A percentile compares a stretch with the other conserved stretches of the same genome.
These are phyloP conservation scores for Mycena latifolia DNA, from an alignment of 768 basidiomycete genomes.

Conservation along the genomic window DNA sequence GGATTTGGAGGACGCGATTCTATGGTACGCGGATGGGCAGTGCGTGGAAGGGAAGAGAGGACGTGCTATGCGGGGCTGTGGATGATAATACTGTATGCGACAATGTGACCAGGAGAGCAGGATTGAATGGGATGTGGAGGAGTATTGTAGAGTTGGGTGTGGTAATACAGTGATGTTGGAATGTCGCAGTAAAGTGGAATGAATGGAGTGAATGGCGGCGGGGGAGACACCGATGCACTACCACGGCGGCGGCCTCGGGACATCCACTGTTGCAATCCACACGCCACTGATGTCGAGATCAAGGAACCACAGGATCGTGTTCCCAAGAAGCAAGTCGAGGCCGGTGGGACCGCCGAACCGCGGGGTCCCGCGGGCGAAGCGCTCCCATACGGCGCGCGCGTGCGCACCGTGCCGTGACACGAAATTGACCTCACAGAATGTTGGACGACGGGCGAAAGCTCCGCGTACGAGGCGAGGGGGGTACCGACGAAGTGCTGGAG, in stretches of 20 bases:
- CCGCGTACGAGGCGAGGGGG: not conserved
- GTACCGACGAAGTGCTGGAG: slow-evolving; percentile 9
- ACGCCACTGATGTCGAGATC: not conserved
- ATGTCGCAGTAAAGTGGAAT: no score
- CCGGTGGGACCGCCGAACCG: slow-evolving; percentile 12
- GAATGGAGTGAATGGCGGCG: no score
- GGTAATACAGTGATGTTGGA: no score
- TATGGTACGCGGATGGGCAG: no score
- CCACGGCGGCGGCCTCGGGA: not conserved
- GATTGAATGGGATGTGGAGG: no score
- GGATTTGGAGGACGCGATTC: no score
- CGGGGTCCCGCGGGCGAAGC: not conserved
- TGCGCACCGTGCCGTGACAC: not conserved
- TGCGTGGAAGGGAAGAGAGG: no score
- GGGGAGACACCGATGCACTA: no score
- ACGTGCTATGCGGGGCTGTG: no score
- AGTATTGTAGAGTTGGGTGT: no score
- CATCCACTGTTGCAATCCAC: slow-evolving; percentile 18
- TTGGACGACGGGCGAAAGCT: not conserved
- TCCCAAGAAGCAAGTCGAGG: slow-evolving; percentile 9
- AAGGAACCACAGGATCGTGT: slow-evolving; percentile 7
- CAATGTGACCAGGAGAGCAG: no score
- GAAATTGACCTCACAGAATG: slow-evolving; percentile 1
- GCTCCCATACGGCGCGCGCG: not conserved
- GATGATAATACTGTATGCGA: no score